Conservation (phyloP, 2,329 filamentous ascomycete species). For the Celoporthe dispersa region DNA sequence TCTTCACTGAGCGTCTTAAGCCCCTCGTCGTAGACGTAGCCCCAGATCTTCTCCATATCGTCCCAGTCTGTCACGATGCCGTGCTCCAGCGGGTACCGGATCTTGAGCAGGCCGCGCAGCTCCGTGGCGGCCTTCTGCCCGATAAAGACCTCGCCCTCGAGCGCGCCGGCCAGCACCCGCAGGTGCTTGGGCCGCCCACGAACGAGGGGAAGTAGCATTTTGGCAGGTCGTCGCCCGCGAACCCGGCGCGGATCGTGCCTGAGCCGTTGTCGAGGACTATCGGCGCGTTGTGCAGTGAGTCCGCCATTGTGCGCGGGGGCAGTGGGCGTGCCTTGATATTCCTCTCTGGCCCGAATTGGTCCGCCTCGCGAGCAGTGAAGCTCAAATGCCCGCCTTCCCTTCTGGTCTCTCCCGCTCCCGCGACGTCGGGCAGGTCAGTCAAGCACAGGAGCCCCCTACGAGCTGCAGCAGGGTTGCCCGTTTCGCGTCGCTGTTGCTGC, state of each 20-base stretch:
- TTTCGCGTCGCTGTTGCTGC: not conserved
- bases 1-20: conserved; percentile 97
- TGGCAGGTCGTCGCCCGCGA: conserved; percentile 92
- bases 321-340: not conserved
- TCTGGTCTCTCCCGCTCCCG: not conserved
- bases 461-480: not conserved
- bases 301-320: conserved; percentile 50
- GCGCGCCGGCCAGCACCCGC: conserved; percentile 90
- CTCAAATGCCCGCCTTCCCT: not conserved
- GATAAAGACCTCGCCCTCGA: conserved; percentile 97
- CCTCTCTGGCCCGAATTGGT: not conserved
- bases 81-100: conserved; percentile 93
- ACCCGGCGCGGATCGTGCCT: conserved; percentile 94
- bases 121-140: conserved; percentile 87
- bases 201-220: conserved; percentile 98
- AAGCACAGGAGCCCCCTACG: not conserved
- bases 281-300: conserved; percentile 88
- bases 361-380: not conserved
- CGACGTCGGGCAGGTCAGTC: not conserved
- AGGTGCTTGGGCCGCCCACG: conserved; percentile 96
- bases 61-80: conserved; percentile 99
- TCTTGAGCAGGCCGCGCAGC: conserved; percentile 90
- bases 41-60: conserved; percentile 99
- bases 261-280: conserved; percentile 99
- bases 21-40: conserved; percentile 94